These are phyloP conservation scores for Globisporangium takayamanum DNA, from an alignment of 352 stramenopile genomes.

Conservation along the genomic window DNA sequence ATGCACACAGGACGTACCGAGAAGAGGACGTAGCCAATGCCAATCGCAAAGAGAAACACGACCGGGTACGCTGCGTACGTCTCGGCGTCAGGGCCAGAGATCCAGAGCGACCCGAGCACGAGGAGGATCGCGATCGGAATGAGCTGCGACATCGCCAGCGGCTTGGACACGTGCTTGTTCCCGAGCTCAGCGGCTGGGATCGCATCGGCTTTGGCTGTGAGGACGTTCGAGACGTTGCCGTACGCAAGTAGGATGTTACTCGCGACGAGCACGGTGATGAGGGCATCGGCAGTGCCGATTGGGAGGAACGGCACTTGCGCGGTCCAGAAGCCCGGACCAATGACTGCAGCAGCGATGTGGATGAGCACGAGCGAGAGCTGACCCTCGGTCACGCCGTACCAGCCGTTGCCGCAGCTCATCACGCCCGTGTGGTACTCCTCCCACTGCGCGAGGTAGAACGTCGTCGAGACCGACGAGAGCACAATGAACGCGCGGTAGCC, in stretches of 20 bases:
- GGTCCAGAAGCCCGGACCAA: constrained; percentile 58
- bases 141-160: constrained; percentile 69
- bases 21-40: constrained; percentile 81
- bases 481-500: constrained; percentile 40
- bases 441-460: constrained; percentile 85
- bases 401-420: constrained; percentile 85
- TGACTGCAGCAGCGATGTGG: constrained; percentile 48
- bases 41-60: constrained; percentile 74
- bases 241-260: constrained; percentile 77
- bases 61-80: constrained; percentile 67
- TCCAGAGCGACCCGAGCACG: constrained; percentile 59
- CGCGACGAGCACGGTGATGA: constrained; percentile 47
- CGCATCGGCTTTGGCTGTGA: constrained; percentile 37
- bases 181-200: constrained; percentile 65
- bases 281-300: constrained; percentile 41
- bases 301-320: constrained; percentile 29
- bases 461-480: constrained; percentile 71
- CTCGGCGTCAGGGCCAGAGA: constrained; percentile 53
- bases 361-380: constrained; percentile 70
- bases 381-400: constrained; percentile 79
- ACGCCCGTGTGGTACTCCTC: constrained; percentile 87
- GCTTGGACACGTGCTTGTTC: constrained; percentile 81
- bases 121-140: constrained; percentile 61
- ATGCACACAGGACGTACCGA: constrained; percentile 36
- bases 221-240: constrained; percentile 72